These are phyloP conservation scores for Dunaliella sp. DNA, from an alignment of 139 green algal genomes.

Conservation along the genomic window DNA sequence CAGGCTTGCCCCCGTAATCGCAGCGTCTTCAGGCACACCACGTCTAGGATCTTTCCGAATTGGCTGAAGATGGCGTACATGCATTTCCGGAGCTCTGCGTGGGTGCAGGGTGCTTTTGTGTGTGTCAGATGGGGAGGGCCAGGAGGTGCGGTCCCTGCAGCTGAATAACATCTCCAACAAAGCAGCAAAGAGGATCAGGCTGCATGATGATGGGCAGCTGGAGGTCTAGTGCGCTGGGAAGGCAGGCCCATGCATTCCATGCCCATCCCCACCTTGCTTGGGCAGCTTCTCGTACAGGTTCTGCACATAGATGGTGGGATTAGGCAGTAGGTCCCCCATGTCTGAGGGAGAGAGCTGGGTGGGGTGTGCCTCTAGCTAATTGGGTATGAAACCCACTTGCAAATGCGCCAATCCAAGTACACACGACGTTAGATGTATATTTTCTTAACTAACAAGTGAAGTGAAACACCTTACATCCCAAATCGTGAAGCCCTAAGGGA, in stretches of 20 bases:
- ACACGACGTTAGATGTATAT: not conserved
- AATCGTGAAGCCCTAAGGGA: not conserved
- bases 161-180: too few species aligned
- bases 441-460: not conserved
- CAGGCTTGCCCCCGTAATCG: constrained; percentile 91
- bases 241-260: not conserved
- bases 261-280: constrained; percentile 73
- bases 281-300: constrained; percentile 94
- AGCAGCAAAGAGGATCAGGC: too few species aligned
- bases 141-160: not conserved
- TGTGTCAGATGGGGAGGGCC: not conserved
- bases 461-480: not conserved
- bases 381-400: not conserved
- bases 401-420: not conserved
- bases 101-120: too few species aligned
- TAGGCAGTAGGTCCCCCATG: constrained; percentile 70
- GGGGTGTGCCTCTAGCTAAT: not conserved
- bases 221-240: not conserved
- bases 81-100: constrained; percentile 91
- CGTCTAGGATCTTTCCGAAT: constrained; percentile 94
- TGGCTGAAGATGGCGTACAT: constrained; percentile 94
- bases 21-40: constrained; percentile 84
- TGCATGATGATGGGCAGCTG: not conserved
- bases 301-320: constrained; percentile 91
- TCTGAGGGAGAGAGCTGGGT: not conserved